Percentiles rank a stretch among this genome's conserved stretches.
phyloP scores from a whole-genome alignment of 108 stramenopile species.

The Stephanodiscus triporus region DNA sequence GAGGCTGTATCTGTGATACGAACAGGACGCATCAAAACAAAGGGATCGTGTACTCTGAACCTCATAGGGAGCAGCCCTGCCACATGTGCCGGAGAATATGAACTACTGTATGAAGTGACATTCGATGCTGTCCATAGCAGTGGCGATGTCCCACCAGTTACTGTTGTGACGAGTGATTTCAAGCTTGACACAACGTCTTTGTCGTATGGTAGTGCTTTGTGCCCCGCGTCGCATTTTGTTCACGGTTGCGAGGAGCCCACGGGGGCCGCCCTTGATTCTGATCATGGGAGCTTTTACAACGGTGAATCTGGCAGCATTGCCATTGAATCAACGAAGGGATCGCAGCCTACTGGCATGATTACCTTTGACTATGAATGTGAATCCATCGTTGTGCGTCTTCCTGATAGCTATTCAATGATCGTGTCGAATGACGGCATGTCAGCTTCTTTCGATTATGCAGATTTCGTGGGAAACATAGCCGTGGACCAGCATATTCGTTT shows the following conservation, averaged over 20 bases:
- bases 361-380: conserved; percentile 78
- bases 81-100: conserved; percentile 57
- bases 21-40: conserved; percentile 49
- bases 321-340: conserved; percentile 54
- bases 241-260: conserved; percentile 40
- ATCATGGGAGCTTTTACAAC: conserved; percentile 49
- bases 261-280: conserved; percentile 44
- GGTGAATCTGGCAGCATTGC: conserved; percentile 36
- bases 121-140: conserved; percentile 67
- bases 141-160: conserved; percentile 73
- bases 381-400: conserved; percentile 32
- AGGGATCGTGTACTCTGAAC: conserved; percentile 42
- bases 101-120: conserved; percentile 60
- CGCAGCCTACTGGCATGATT: conserved; percentile 71
- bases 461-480: conserved; percentile 20
- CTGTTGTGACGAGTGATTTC: conserved; percentile 41
- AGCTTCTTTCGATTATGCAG: conserved; percentile 37
- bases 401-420: conserved; percentile 27
- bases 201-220: conserved; percentile 35
- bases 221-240: conserved; percentile 26
- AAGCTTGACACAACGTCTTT: conserved; percentile 32
- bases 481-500: conserved; percentile 50
- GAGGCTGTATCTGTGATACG: conserved; percentile 40
- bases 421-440: conserved; percentile 45
- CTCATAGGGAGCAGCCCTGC: conserved; percentile 22